These are phyloP conservation scores for Obba rivulosa DNA, from an alignment of 768 basidiomycete genomes.

Conservation along the genomic window DNA sequence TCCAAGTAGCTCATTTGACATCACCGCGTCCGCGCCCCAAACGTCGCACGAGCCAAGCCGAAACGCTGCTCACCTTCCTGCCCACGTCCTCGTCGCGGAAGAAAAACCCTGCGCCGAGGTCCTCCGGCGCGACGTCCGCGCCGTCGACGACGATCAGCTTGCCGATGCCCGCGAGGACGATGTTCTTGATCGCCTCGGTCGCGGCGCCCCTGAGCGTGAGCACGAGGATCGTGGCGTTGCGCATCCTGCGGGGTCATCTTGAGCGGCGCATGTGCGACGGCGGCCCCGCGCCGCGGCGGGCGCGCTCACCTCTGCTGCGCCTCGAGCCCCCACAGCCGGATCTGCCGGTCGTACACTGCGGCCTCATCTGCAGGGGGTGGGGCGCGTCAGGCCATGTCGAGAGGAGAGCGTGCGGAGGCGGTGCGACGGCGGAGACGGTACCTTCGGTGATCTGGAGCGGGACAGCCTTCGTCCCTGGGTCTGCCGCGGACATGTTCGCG, in stretches of 20 bases:
- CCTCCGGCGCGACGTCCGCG: constrained; percentile 70
- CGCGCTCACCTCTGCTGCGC: constrained; percentile 82
- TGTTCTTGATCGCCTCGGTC: constrained; percentile 94
- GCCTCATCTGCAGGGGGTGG: constrained; percentile 47
- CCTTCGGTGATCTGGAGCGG: constrained; percentile 64
- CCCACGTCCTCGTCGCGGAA: constrained; percentile 93
- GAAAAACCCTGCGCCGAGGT: constrained; percentile 90
- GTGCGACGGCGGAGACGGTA: constrained; percentile 6
- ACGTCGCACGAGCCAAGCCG: neutral
- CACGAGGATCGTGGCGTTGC: constrained; percentile 86
- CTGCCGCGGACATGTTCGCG: constrained; percentile 14
- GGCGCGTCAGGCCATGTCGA: too few relatives aligned
- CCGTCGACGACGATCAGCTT: constrained; percentile 80
- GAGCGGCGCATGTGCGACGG: neutral
- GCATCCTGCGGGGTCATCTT: constrained; percentile 56
- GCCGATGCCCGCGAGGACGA: constrained; percentile 95
- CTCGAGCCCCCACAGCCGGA: constrained; percentile 96
- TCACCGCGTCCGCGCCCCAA: neutral
- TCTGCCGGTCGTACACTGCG: constrained; percentile 95
- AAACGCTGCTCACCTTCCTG: constrained; percentile 57
- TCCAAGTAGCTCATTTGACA: neutral
- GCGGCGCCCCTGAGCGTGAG: constrained; percentile 77
- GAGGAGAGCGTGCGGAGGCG: constrained; percentile 2
- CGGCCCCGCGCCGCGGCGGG: neutral
- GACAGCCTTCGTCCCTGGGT: constrained; percentile 29